phyloP scores from a whole-genome alignment of 768 basidiomycete species.

The Mycena chlorophos region DNA sequence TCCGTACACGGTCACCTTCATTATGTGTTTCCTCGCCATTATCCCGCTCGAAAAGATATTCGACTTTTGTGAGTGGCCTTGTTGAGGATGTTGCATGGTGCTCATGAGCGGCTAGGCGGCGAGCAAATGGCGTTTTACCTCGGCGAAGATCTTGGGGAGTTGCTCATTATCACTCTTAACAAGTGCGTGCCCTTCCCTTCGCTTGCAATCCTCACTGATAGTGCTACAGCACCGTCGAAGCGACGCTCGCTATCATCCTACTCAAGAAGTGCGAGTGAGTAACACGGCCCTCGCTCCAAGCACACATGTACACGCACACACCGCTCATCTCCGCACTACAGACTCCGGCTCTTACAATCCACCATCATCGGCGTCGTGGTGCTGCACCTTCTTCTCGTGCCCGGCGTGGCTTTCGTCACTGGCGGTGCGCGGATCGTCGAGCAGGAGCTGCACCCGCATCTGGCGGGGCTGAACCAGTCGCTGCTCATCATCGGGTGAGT shows the following conservation, averaged over 20 bases:
- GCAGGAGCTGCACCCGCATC: constrained; percentile 67
- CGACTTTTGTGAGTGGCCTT: too few species aligned
- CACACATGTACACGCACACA: too few species aligned
- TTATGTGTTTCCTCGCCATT: too few species aligned
- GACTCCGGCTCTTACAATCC: constrained; percentile 65
- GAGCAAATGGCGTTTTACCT: constrained; percentile 57
- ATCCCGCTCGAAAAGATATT: too few species aligned
- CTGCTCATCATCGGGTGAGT: constrained; percentile 72
- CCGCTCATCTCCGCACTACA: too few species aligned
- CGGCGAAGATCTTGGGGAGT: constrained; percentile 64
- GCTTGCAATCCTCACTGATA: neutral
- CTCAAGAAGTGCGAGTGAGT: constrained; percentile 72
- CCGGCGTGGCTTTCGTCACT: constrained; percentile 65
- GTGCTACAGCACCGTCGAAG: constrained; percentile 64
- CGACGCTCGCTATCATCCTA: constrained; percentile 67
- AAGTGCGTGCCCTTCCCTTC: constrained; percentile 49
- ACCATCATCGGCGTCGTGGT: constrained; percentile 73
- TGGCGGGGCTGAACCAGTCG: constrained; percentile 67
- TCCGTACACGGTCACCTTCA: too few species aligned
- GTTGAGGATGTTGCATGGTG: too few species aligned
- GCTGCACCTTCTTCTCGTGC: constrained; percentile 71
- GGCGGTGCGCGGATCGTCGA: constrained; percentile 68
- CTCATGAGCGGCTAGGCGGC: too few species aligned
- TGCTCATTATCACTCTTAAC: constrained; percentile 64
- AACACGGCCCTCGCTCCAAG: too few species aligned